These are phyloP conservation scores for Hypoxylon sp. DNA, from an alignment of 2,329 filamentous ascomycete genomes.

Conservation along the genomic window DNA sequence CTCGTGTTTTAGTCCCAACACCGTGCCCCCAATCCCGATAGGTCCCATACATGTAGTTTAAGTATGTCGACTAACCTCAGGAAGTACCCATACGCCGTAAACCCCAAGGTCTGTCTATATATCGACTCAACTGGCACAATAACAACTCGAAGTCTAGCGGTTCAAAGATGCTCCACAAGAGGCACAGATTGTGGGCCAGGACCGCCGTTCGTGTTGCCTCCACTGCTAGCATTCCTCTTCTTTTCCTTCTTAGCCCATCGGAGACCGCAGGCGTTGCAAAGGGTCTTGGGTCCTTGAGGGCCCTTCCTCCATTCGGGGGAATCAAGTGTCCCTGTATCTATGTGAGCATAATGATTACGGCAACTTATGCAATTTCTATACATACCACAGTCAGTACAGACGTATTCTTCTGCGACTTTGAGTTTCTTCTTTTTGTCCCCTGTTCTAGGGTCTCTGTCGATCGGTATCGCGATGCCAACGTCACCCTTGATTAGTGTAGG, in stretches of 20 bases:
- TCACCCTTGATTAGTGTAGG: constrained; percentile 87
- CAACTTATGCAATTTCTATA: constrained; percentile 35
- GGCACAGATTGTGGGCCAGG: constrained; percentile 24
- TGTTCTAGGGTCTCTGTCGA: constrained; percentile 79
- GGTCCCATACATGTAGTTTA: constrained; percentile 26
- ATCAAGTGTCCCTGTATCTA: constrained; percentile 76
- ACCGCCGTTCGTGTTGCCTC: constrained; percentile 27
- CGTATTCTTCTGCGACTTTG: constrained; percentile 88
- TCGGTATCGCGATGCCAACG: constrained; percentile 84
- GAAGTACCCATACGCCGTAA: constrained; percentile 38
- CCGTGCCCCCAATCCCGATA: constrained; percentile 25
- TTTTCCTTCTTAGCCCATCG: constrained; percentile 86
- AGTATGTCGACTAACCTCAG: constrained; percentile 28
- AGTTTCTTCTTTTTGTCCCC: constrained; percentile 90
- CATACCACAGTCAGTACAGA: constrained; percentile 91
- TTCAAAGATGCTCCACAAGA: constrained; percentile 30
- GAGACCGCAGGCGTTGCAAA: constrained; percentile 93
- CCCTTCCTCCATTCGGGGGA: constrained; percentile 97
- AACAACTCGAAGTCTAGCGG: constrained; percentile 4
- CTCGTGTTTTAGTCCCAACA: constrained; percentile 38
- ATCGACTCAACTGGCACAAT: constrained; percentile 20
- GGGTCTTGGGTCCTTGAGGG: constrained; percentile 89
- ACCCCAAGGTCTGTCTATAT: constrained; percentile 30
- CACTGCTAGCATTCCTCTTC: constrained; percentile 62
- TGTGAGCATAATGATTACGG: constrained; percentile 22